Base-by-base conservation (phyloP, 495 filamentous ascomycete species). In the Penicillium lagena region DNA sequence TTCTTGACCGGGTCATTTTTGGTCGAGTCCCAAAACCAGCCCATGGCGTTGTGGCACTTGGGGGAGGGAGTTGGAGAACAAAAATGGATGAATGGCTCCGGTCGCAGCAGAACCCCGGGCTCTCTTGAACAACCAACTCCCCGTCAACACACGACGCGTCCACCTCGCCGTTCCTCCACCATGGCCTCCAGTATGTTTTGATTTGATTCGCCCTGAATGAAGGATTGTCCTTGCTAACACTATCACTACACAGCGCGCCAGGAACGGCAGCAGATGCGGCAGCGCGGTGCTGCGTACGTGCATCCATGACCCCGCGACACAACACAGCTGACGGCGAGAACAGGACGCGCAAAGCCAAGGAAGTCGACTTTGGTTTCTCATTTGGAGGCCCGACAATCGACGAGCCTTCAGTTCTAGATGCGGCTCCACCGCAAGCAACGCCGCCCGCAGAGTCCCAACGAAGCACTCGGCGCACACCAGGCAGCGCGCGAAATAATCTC, bases 1-100 rank as follows among this genome's bases (percentile, higher is more conserved):
- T 86, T 81, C 52, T 79, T 72, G 57, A 91, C 79, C 42, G 90
- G 85, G 56, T 96, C 88, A 27, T 75, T 69, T 39, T 66, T 55
- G 51, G 63, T 70, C 28, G 62, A 58, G 35, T 68, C 73, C 78
- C 77, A 83, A 48, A 89, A 79, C 88, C 87, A 90, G 60, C 87
- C 87, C 69, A 69, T 73, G 22, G 22, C 22, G 22, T 22, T 22
- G 45, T 43, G 32, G 44, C 39, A 50, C 15, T 7, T 12, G 10
- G 13, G 37, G 37, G 32, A 47, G 45, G 57, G 63, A 58, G 58
- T 60, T 62, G 63, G 56, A 54, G 55, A 43, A 51, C 55, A 62
- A 59, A 64, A 59, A 48, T 53, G 55, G 54, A 62, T 57, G 53
- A 41, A 50, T 45, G 46, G 35, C 40, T 42, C 55, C 55, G 52